These are phyloP conservation scores for Radiomyces spectabilis DNA, from an alignment of 192 early-diverging fungal species.

Conservation along the genomic window DNA sequence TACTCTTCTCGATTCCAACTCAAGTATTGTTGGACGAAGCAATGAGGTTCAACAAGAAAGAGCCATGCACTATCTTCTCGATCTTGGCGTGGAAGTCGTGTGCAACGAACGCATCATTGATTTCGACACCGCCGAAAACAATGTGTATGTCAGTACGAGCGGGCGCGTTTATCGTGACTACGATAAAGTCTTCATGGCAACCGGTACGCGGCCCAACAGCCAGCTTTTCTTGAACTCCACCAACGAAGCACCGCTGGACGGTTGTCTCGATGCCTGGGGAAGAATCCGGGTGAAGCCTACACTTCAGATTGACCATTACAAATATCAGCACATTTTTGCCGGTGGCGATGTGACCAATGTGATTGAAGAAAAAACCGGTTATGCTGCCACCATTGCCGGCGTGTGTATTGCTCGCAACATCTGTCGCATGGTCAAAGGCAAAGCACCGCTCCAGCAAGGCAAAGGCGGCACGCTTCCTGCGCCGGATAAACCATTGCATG, in stretches of 20 bases:
- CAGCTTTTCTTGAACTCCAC: slow-evolving; percentile 4
- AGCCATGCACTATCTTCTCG: slow-evolving; percentile 8
- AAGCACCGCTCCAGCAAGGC: slow-evolving; percentile 26
- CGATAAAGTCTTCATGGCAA: slow-evolving; percentile 26
- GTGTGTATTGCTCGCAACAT: slow-evolving; percentile 33
- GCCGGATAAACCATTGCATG: slow-evolving; percentile 26
- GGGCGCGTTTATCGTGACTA: slow-evolving; percentile 20
- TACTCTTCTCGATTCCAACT: slow-evolving; percentile 23
- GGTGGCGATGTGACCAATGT: slow-evolving; percentile 38
- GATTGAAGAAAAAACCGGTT: slow-evolving; percentile 35
- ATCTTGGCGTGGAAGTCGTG: slow-evolving; percentile 21
- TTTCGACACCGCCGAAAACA: slow-evolving; percentile 6
- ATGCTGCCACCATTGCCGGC: slow-evolving; percentile 31
- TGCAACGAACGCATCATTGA: slow-evolving; percentile 18
- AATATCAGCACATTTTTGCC: slow-evolving; percentile 30
- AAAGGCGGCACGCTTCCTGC: slow-evolving; percentile 23
- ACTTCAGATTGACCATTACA: slow-evolving; percentile 28
- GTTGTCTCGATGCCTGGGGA: slow-evolving; percentile 21
- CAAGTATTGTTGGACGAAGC: slow-evolving; percentile 12
- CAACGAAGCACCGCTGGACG: slow-evolving; percentile 2
- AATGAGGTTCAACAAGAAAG: slow-evolving; percentile 9
- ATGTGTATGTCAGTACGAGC: slow-evolving; percentile 15
- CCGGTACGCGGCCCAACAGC: slow-evolving; percentile 23
- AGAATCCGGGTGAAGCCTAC: slow-evolving; percentile 31
- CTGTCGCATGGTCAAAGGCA: slow-evolving; percentile 25